Conservation (phyloP, 2,329 filamentous ascomycete genomes). For the Celoporthe dispersa region DNA sequence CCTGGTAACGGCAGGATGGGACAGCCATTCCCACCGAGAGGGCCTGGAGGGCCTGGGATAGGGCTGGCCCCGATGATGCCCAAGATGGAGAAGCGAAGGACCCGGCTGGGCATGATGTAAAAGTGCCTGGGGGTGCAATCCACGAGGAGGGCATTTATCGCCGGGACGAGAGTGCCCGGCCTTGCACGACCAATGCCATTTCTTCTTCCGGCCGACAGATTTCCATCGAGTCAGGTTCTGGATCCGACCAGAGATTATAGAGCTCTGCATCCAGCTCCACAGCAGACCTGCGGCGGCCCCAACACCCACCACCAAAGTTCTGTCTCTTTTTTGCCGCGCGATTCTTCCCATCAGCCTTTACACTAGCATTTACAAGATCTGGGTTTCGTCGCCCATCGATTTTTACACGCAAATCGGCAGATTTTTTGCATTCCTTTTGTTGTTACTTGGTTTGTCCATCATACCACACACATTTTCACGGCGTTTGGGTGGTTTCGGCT, state of each 20-base stretch:
- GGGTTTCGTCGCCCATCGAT: neutral
- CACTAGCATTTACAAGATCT: neutral
- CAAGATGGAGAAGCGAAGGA: conserved; percentile 66
- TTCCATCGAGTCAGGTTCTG: neutral
- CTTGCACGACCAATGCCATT: neutral
- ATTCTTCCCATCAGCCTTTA: neutral
- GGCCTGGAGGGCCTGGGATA: conserved; percentile 44
- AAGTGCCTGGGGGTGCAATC: neutral
- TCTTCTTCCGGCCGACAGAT: neutral
- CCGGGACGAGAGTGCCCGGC: neutral
- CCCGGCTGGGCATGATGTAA: conserved; percentile 62
- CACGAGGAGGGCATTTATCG: neutral
- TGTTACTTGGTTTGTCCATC: neutral
- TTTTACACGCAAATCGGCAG: neutral
- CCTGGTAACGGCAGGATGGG: conserved; percentile 27
- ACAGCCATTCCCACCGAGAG: conserved; percentile 37
- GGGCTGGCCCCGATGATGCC: conserved; percentile 44
- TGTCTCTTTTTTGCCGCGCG: neutral
- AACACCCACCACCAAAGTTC: neutral
- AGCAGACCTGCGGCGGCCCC: neutral
- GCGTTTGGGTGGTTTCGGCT: conserved; percentile 3
- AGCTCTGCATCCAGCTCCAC: neutral
- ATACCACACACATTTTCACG: conserved; percentile 11
- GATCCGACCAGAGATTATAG: neutral
- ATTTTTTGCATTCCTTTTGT: conserved; percentile 1